Evolutionary conservation across 2,329 filamentous ascomycete species (phyloP), one percentile per base, ranked within the genome.

Genomic region (Penicillium vulpinum): DNA sequence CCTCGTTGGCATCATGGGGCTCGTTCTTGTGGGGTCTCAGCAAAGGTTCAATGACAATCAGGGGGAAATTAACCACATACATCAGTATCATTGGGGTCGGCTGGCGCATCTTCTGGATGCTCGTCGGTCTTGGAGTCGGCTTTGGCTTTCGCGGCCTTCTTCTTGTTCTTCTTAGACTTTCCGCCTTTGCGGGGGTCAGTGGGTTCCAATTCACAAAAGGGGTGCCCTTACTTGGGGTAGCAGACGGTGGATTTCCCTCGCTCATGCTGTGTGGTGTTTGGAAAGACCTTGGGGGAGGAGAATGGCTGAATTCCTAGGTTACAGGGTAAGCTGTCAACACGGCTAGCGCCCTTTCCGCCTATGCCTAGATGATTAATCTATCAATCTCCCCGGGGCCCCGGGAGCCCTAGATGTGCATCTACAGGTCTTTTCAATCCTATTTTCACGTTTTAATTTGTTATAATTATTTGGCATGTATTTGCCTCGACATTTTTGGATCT

Each of bases 81-180:
- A 48, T 58, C 28, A 31, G 21, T 67, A 28, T 70, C 74, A 44
- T 66, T 65, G 49, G 61, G 63, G 21, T 55, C 67, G 61, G 49
- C 57, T 53, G 54, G 46, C 57, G 48, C 61, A 54, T 67, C 59
- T n/a, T 51, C 49, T 40, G 36, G 22, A 13, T 51, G 41, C 21
- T 62, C 61, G 22, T 65, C 56, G 29, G 40, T 57, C 5, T 64
- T 51, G 47, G 75, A 74, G 16, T 73, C 76, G 21, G 65, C 62
- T 57, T 77, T 75, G 21, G 67, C 65, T 67, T 80, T 83, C 57
- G 72, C 72, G 61, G 74, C 75, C 73, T 83, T 85, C 76, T 82
- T 83, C 70, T 81, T 84, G 72, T 78, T 83, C 69, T 80, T 83
- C 75, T 83, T 85, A 67, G 81, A 81, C 67, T 78, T 85, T 51